Base-by-base conservation (phyloP, 805 yeast genomes). In the Metschnikowia kofuensis region DNA sequence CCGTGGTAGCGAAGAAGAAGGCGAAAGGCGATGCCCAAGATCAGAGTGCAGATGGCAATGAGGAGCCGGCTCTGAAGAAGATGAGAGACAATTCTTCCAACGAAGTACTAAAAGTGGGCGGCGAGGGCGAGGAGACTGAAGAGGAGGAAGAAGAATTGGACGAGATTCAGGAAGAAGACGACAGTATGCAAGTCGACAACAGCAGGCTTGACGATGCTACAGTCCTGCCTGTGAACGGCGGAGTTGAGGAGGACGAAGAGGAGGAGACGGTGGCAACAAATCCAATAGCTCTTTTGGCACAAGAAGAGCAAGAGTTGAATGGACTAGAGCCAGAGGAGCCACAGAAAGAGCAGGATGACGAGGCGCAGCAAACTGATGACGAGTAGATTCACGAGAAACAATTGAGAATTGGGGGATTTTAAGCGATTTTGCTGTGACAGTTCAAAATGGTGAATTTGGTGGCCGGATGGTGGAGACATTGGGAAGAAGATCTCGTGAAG, bases 261-360 rank as follows among this genome's bases (percentile, higher is more conserved):
- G 59, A 52, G 14, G 59, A 49, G 29, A 54, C 48, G 8, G 56
- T 38, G 10, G 48, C 45, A 8, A 27, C 39, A n/a, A 69, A 70
- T 38, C 75, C 75, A 0, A 70, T 70, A 40, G 70, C 69, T 2
- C 61, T 59, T 7, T 43, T 61, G 16, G 55, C 58, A 9, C 58
- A 61, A 48, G 75, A 71, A 47, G 70, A 68, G 38, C 56, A 57
- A 12, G 75, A 72, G 53, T 52, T 71, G 40, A 64, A 55, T 30
- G 74, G 70, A 10, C 42, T 51, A 7, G 62, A 54, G 26, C 47
- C 52, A 6, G 46, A 50, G 10, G 57, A 45, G 27, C 38, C 35
- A 4, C 21, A 4, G 21, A 21, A 21, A 14, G 36, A 12, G 27
- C 40, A 51, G 35, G 56, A 48, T 9, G 66, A 54, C 2, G 60